phyloP scores from a whole-genome alignment of 2,329 filamentous ascomycete genomes.

The Canariomyces notabilis region DNA sequence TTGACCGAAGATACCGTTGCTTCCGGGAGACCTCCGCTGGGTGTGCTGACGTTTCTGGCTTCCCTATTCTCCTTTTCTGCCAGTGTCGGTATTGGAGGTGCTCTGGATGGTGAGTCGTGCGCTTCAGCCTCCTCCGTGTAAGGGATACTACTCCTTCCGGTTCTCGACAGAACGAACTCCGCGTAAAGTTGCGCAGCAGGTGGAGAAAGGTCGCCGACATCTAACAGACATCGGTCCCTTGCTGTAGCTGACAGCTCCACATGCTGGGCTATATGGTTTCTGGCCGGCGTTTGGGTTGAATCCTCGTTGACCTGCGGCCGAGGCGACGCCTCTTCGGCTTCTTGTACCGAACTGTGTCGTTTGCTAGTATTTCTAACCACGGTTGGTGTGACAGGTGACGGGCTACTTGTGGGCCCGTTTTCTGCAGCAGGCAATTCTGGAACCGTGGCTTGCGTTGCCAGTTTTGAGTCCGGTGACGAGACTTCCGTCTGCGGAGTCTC shows the following conservation, averaged over 20 bases:
- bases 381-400: neutral
- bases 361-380: neutral
- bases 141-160: neutral
- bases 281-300: too few relatives aligned
- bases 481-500: neutral
- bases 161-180: neutral
- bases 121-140: too few relatives aligned
- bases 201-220: neutral
- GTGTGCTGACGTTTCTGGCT: neutral
- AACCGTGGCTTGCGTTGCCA: constrained; percentile 8
- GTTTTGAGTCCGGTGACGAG: constrained; percentile 8
- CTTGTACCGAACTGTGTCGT: neutral
- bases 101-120: too few relatives aligned
- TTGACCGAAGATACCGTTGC: neutral
- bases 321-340: neutral
- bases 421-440: neutral
- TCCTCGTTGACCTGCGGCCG: neutral
- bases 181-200: neutral
- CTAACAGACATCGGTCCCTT: neutral
- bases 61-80: neutral
- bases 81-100: neutral
- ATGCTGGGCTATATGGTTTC: too few relatives aligned
- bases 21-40: neutral
- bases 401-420: neutral
- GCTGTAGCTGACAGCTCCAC: neutral